A percentile compares a stretch with the other conserved stretches of the same genome.
These are phyloP conservation scores for Verticillium tricorpus DNA, from an alignment of 2,329 filamentous ascomycete genomes.

Conservation along the genomic window DNA sequence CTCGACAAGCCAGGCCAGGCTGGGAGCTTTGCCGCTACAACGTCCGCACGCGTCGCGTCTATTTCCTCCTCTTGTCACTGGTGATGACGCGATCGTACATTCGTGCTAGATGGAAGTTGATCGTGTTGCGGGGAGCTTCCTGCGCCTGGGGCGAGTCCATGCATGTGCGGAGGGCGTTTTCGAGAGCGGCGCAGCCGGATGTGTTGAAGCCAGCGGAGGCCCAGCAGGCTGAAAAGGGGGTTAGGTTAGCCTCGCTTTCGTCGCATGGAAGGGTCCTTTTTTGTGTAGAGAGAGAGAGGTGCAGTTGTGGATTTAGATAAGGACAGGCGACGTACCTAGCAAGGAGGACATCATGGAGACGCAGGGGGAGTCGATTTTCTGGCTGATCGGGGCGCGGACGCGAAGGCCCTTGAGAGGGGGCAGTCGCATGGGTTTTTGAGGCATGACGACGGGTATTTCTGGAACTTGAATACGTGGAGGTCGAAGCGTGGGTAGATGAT, in stretches of 20 bases:
- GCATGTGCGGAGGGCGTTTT: conserved; percentile 57
- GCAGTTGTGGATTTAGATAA: background rate
- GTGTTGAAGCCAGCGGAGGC: conserved; percentile 70
- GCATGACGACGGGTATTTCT: conserved; percentile 29
- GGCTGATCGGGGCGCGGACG: conserved; percentile 46
- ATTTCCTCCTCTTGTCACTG: conserved; percentile 25
- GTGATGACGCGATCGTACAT: conserved; percentile 64
- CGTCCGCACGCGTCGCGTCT: conserved; percentile 4
- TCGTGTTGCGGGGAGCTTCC: conserved; percentile 59
- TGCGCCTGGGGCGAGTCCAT: conserved; percentile 72
- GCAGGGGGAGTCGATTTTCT: conserved; percentile 46
- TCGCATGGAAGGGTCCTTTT: background rate
- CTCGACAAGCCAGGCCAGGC: too few species aligned
- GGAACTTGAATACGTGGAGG: background rate
- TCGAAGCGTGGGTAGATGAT: background rate
- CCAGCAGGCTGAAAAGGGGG: conserved; percentile 65
- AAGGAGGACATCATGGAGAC: conserved; percentile 53
- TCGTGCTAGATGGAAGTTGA: conserved; percentile 89
- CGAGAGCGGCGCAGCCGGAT: conserved; percentile 53
- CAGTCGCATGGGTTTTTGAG: conserved; percentile 51
- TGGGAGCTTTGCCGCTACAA: too few species aligned
- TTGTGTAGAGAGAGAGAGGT: background rate
- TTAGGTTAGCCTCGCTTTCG: background rate
- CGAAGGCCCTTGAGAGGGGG: conserved; percentile 52
- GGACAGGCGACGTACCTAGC: conserved; percentile 37